Base-by-base conservation (phyloP, 2,329 filamentous ascomycete genomes). In the Proliferodiscus dingleyae region DNA sequence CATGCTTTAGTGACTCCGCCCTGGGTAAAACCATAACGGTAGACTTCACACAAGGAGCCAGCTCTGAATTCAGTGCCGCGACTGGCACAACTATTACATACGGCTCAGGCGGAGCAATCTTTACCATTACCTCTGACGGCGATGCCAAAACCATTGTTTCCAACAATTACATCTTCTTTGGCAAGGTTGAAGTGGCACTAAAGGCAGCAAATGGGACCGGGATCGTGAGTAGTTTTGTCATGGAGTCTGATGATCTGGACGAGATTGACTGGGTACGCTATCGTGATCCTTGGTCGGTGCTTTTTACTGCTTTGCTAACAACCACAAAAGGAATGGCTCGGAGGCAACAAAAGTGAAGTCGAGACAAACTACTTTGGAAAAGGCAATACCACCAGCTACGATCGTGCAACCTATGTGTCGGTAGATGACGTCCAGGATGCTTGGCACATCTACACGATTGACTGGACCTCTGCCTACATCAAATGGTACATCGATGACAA, bases 111-210 rank as follows among this genome's bases (percentile, higher is more conserved):
- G 86, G 85, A 24, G 85, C 85, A 30, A 69, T 75, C 41, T 89
- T 93, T 68, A 83, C 75, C 42, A 82, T 95, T 66, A 69, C 65
- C 46, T 74, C 81, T 61, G 74, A 80, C 53, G 80, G 83, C 53
- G 78, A 90, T 57, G 85, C 88, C 1, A 85, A 87, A 1, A 93
- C 87, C 1, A 77, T 94, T 50, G 76, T 80, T 50, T 81, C 84
- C 41, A 80, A 80, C 56, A 89, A 89, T 63, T 91, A 89, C 69
- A 85, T 94, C 66, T 89, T 93, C 71, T 90, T 85, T 56, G 88
- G 88, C 45, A 80, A 83, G 51, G 80, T 87, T 45, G 86, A 90
- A 66, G 75, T 90, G 46, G 74, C 77, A 57, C 75, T 93, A 70
- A 87, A 87, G 69, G 85, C 85, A 7, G 81, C 89, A 1, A 69